phyloP scores from a whole-genome alignment of 169 alveolate genomes.

The Theileria annulata region DNA sequence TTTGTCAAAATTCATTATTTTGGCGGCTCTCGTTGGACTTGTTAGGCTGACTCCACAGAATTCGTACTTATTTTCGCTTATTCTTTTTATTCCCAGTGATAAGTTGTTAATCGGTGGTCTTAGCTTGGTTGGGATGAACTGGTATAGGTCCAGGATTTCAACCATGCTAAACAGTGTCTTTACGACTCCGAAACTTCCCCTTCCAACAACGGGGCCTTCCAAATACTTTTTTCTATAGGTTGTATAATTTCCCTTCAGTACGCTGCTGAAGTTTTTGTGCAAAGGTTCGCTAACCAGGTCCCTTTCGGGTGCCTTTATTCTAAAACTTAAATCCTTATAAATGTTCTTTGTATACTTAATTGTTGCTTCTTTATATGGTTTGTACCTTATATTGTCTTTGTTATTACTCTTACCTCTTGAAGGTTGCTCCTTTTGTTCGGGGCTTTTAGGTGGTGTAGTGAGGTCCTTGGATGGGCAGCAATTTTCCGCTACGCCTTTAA shows the following conservation, averaged over 20 bases:
- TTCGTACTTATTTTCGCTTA: constrained; percentile 36
- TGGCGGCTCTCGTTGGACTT: constrained; percentile 63
- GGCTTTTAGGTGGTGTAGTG: neutral
- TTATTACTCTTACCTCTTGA: neutral
- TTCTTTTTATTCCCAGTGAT: constrained; percentile 31
- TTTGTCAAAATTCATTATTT: constrained; percentile 53
- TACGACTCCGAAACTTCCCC: constrained; percentile 67
- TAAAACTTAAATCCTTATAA: neutral
- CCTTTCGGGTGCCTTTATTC: neutral
- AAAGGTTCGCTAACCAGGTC: neutral
- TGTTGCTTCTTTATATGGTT: neutral
- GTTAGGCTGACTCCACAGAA: constrained; percentile 51
- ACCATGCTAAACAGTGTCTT: constrained; percentile 56
- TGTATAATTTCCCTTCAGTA: constrained; percentile 58
- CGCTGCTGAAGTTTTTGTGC: constrained; percentile 37
- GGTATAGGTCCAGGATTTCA: constrained; percentile 48
- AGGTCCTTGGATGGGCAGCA: neutral
- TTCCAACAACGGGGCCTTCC: constrained; percentile 67
- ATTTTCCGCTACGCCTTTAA: neutral
- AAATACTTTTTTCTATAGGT: constrained; percentile 60
- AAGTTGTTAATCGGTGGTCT: constrained; percentile 53
- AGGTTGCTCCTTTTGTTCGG: neutral
- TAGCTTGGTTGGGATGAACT: constrained; percentile 44
- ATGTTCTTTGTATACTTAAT: neutral
- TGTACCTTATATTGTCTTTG: neutral